Evolutionary conservation across 345 rosid genomes (phyloP).

Genomic region (Toxicodendron radicans): DNA sequence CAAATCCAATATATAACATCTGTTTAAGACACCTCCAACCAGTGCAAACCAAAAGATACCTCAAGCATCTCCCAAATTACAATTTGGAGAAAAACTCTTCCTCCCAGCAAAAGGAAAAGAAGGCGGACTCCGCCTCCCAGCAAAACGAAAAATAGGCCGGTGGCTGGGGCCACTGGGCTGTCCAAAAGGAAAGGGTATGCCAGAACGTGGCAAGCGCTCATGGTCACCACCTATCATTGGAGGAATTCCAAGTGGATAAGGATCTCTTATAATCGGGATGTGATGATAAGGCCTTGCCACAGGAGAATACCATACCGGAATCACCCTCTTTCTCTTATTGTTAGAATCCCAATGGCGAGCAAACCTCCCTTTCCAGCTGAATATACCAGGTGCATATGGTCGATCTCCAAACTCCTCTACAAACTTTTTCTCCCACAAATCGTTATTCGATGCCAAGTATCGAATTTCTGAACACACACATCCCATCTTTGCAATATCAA

Average conservation of each 20-base stretch:
- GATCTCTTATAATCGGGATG: constrained; percentile 28
- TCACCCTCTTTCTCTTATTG: constrained; percentile 25
- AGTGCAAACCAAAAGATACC: neutral
- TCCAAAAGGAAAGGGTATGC: constrained; percentile 22
- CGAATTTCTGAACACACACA: constrained; percentile 49
- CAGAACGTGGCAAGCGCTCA: constrained; percentile 32
- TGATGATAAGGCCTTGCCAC: constrained; percentile 4
- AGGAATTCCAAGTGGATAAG: constrained; percentile 24
- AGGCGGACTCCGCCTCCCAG: constrained; percentile 8
- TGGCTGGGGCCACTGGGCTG: constrained; percentile 6
- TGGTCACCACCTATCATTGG: constrained; percentile 37
- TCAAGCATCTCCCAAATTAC: constrained; percentile 42
- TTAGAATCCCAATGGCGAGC: constrained; percentile 32
- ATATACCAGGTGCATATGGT: neutral
- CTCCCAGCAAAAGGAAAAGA: constrained; percentile 15
- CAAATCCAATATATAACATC: neutral
- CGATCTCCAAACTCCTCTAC: constrained; percentile 40
- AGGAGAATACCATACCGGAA: neutral
- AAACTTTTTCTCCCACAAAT: constrained; percentile 60
- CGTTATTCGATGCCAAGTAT: constrained; percentile 47
- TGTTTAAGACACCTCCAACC: neutral
- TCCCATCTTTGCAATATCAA: constrained; percentile 48
- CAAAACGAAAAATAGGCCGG: constrained; percentile 12
- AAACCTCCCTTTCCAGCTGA: constrained; percentile 53
- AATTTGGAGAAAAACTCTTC: constrained; percentile 25